Base-by-base conservation (phyloP, 2,329 filamentous ascomycete species). In the Domatiomyces catenatus region DNA sequence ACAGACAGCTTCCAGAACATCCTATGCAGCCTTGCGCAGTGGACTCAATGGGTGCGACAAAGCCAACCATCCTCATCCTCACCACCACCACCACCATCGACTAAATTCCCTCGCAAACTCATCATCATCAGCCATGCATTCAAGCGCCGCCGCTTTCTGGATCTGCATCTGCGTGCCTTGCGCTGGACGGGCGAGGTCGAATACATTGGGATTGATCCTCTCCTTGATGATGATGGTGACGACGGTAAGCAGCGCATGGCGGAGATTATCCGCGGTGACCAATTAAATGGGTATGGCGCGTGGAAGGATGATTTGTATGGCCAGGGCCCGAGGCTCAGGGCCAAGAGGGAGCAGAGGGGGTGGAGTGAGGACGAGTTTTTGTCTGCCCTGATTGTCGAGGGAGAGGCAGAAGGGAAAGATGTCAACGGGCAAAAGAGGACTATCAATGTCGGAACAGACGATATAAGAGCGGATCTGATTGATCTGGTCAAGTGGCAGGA, bases 1-100 rank as follows among this genome's bases (percentile, higher is more conserved):
- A 79, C 90, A 1, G 89, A 95, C 65, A 90, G 84, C 1, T 90
- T 86, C 61, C 82, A 88, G 62, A 94, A 94, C 62, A 68, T 94
- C 4, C 67, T 94, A 15, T 88, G 89, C 63, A 83, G 83, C 10
- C 70, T 94, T 60, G 71, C 83, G 55, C 69, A 72, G 2, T 77
- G 75, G 52, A 67, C 61, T 5, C 22, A 59, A 2, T 53, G 59
- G 26, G 42, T 54, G 3, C 42, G 42, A 18, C 26, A 20, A 20
- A 42, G n/a, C 12, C 46, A 39, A 8, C 2, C n/a, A n/a, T n/a
- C n/a, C n/a, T n/a, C n/a, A n/a, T n/a, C n/a, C n/a, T n/a, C n/a
- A n/a, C n/a, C n/a, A n/a, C 3, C 44, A 22, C 19, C 36, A 46
- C 15, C 22, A 24, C 6, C 15, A 18, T 18, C 19, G 8, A 8